Percentiles rank a stretch among this genome's conserved stretches.
Evolutionary conservation across 1,139 yeast species (phyloP).

Genomic region (Blastobotrys niveus): DNA sequence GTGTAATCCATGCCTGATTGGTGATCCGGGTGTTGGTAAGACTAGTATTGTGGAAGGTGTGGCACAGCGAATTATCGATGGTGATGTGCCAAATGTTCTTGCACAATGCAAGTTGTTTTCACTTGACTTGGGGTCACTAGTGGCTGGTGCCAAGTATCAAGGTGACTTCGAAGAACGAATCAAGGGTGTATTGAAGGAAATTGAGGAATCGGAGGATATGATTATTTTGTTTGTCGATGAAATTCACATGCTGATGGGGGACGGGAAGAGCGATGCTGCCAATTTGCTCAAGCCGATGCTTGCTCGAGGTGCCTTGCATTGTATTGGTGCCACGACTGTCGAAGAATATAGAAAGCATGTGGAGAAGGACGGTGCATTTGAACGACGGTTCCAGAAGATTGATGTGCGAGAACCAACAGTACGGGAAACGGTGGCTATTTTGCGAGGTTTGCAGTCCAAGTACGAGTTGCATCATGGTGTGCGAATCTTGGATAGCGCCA

Average conservation of each 20-base stretch:
- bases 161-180: constrained; percentile 98
- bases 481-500: constrained; percentile 88
- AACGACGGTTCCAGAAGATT: constrained; percentile 95
- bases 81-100: constrained; percentile 86
- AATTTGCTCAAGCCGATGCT: constrained; percentile 93
- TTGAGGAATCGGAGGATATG: constrained; percentile 80
- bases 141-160: constrained; percentile 97
- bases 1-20: constrained; percentile 92
- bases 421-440: constrained; percentile 87
- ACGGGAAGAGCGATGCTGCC: constrained; percentile 91
- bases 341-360: constrained; percentile 89
- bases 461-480: constrained; percentile 99
- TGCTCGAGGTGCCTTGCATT: constrained; percentile 93
- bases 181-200: constrained; percentile 91
- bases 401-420: constrained; percentile 93
- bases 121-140: constrained; percentile 87
- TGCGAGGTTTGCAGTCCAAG: constrained; percentile 92
- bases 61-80: constrained; percentile 93
- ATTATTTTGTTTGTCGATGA: constrained; percentile 91
- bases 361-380: constrained; percentile 97
- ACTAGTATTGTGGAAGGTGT: constrained; percentile 98
- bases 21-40: constrained; percentile 99
- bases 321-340: constrained; percentile 97
- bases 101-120: constrained; percentile 77
- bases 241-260: constrained; percentile 99